phyloP scores from a whole-genome alignment of 208 protist genomes.

The Angomonas deanei region DNA sequence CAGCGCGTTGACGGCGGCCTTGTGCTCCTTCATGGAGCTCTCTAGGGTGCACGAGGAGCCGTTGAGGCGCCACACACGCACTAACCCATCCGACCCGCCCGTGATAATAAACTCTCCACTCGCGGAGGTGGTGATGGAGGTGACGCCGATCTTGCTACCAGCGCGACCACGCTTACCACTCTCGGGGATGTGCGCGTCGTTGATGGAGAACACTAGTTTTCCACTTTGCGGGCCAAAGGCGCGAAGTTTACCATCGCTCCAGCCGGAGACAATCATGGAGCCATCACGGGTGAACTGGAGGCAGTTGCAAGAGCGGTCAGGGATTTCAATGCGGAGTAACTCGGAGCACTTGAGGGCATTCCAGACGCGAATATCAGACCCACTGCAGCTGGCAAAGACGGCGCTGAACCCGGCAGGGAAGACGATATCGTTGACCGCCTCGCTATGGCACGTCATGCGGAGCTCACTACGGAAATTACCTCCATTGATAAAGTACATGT shows the following conservation, averaged over 20 bases:
- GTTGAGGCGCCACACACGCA: constrained; percentile 86
- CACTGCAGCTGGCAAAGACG: constrained; percentile 94
- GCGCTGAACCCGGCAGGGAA: constrained; percentile 91
- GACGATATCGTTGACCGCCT: constrained; percentile 90
- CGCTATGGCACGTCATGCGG: constrained; percentile 92
- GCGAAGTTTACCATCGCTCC: constrained; percentile 94
- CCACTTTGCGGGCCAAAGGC: constrained; percentile 94
- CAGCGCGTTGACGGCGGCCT: constrained; percentile 87
- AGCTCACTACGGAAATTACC: constrained; percentile 86
- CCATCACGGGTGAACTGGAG: constrained; percentile 91
- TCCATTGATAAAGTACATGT: constrained; percentile 91
- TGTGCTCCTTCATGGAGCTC: constrained; percentile 96
- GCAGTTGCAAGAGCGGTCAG: constrained; percentile 90
- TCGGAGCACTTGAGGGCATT: constrained; percentile 87
- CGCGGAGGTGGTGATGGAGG: constrained; percentile 81
- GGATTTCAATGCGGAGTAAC: constrained; percentile 93
- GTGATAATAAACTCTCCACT: constrained; percentile 69
- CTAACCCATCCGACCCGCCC: constrained; percentile 91
- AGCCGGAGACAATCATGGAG: constrained; percentile 90
- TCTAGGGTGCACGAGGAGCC: constrained; percentile 79
- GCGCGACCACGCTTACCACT: constrained; percentile 38
- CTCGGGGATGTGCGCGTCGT: constrained; percentile 93
- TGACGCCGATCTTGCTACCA: constrained; percentile 70
- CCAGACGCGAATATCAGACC: constrained; percentile 94
- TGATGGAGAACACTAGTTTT: constrained; percentile 94